phyloP scores from a whole-genome alignment of 1,139 yeast species.

The Saccharomycopsis crataegensis region DNA sequence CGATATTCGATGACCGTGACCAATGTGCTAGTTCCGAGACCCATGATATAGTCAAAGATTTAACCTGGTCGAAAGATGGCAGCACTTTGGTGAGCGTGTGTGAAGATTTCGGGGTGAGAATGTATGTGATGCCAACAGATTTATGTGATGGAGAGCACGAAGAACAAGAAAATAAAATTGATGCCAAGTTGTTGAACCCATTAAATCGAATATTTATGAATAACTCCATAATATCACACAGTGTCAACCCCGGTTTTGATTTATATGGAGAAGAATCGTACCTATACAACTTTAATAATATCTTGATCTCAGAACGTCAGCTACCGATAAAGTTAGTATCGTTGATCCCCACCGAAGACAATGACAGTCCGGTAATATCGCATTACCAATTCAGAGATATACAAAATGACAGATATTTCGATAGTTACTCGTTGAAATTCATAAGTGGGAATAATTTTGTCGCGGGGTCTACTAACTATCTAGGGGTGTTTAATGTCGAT shows the following conservation, averaged over 20 bases:
- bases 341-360: slow-evolving; percentile 2
- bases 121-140: slow-evolving; percentile 6
- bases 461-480: slow-evolving; percentile 11
- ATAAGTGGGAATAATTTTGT: slow-evolving; percentile 7
- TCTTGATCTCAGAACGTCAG: slow-evolving; percentile 12
- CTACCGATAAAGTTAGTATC: slow-evolving; percentile 15
- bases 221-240: slow-evolving; percentile 8
- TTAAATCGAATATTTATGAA: slow-evolving; percentile 3
- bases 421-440: slow-evolving; percentile 11
- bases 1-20: background rate
- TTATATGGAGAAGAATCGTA: slow-evolving; percentile 9
- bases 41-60: slow-evolving; percentile 3
- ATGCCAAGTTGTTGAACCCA: slow-evolving; percentile 5
- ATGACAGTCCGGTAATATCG: background rate
- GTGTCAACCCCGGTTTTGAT: slow-evolving; percentile 14
- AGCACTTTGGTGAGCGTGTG: slow-evolving; percentile 4
- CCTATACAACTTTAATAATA: slow-evolving; percentile 3
- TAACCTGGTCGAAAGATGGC: slow-evolving; percentile 15
- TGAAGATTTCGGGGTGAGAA: slow-evolving; percentile 11
- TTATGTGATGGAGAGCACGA: background rate
- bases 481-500: slow-evolving; percentile 11
- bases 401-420: slow-evolving; percentile 13
- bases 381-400: slow-evolving; percentile 15
- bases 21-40: background rate
- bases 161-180: background rate